These are phyloP conservation scores for Ochromonas danica DNA, from an alignment of 108 stramenopile genomes.

Conservation along the genomic window DNA sequence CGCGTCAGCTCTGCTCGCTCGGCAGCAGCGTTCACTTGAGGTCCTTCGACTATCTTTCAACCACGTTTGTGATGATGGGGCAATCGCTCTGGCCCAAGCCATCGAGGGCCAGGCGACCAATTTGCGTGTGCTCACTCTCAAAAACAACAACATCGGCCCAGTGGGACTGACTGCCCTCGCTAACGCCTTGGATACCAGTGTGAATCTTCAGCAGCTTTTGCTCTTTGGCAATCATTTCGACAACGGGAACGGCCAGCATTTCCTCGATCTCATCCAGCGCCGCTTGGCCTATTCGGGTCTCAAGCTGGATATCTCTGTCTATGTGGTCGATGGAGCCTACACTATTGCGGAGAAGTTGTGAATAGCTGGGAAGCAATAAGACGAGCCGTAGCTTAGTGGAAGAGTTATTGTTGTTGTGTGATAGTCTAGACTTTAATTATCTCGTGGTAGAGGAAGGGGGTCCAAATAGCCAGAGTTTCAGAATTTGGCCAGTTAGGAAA, in stretches of 20 bases:
- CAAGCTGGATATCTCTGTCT: background rate
- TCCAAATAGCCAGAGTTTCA: too few species aligned
- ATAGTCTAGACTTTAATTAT: too few species aligned
- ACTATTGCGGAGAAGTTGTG: slow-evolving; percentile 13
- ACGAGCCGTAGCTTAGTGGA: too few species aligned
- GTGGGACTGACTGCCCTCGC: background rate
- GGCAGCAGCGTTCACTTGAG: background rate
- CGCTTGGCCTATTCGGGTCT: background rate
- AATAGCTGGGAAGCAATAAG: too few species aligned
- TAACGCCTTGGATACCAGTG: background rate
- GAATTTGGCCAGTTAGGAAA: too few species aligned
- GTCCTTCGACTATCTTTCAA: background rate
- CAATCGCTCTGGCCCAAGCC: slow-evolving; percentile 10
- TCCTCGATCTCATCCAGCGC: background rate
- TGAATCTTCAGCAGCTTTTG: background rate
- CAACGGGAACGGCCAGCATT: slow-evolving; percentile 7
- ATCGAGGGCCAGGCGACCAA: too few species aligned
- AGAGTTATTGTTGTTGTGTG: too few species aligned
- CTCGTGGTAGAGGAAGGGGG: too few species aligned
- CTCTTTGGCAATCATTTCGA: slow-evolving; percentile 5
- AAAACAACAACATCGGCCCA: background rate
- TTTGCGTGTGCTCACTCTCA: too few species aligned
- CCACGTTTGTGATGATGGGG: background rate
- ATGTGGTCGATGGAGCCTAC: slow-evolving; percentile 20
- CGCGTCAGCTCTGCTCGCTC: background rate